Evolutionary conservation across 2,329 filamentous ascomycete genomes (phyloP), one percentile per base, ranked within the genome.

Genomic region (Fusarium verticillioides): DNA sequence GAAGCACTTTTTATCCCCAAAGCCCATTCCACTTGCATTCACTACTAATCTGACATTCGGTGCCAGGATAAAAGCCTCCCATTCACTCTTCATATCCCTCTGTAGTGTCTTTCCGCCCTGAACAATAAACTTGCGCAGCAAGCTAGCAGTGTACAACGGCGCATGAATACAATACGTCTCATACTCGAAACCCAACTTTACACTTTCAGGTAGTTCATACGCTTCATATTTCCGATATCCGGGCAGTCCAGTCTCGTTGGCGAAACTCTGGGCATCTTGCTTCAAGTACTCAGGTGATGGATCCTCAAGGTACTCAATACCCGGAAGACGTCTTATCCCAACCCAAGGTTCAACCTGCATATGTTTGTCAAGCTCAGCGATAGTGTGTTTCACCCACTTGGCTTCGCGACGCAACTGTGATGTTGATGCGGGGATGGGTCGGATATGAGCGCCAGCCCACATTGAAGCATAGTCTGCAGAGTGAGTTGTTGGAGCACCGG

Each of bases 361-460:
- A 40, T 79, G 78, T 2, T 68, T 58, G 36, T 69, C 53, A 13
- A 82, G 73, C 40, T 80, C 78, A 9, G 60, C 66, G 7, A 77
- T 73, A 1, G 81, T 79, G 4, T 64, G 39, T 61, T 74, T 81
- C 4, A 82, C 50, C 81, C 81, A 82, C 2, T 61, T 50, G 2
- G 81, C 81, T 61, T 82, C 81, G 26, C 77, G 78, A 9, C 56
- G 71, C 3, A 82, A 63, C 50, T 82, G 81, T 4, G 80, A 71
- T 10, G 80, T 81, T 11, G 77, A 77, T 4, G 77, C 80, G 4
- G 85, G 85, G 39, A 88, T 85, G 74, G 84, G 87, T 44, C 87
- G 84, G 71, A 88, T 87, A 75, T 90, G 87, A 5, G 88, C 87
- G 16, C 88, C 88, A 40, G 84, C 88, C 87, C 87, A 89, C 58